These are phyloP conservation scores for Pachysolen tannophilus DNA, from an alignment of 805 yeast species.

Conservation along the genomic window DNA sequence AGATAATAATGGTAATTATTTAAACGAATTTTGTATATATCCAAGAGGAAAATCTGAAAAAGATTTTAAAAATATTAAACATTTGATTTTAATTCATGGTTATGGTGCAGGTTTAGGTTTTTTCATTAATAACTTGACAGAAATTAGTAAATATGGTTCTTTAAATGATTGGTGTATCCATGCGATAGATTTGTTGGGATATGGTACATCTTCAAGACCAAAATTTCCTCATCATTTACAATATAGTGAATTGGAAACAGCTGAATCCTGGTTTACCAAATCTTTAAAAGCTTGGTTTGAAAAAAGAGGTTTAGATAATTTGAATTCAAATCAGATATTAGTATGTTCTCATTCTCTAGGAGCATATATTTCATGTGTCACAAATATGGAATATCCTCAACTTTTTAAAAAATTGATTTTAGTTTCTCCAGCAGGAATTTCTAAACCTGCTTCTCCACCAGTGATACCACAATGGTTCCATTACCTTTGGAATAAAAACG, in stretches of 20 bases:
- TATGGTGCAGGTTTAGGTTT: slow-evolving; percentile 89
- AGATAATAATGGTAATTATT: slow-evolving; percentile 40
- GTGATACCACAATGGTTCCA: slow-evolving; percentile 71
- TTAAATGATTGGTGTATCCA: slow-evolving; percentile 62
- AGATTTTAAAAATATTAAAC: slow-evolving; percentile 22
- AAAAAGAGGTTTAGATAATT: slow-evolving; percentile 30
- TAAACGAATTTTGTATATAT: slow-evolving; percentile 69
- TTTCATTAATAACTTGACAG: slow-evolving; percentile 61
- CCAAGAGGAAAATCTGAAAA: slow-evolving; percentile 19
- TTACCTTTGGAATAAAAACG: slow-evolving; percentile 66
- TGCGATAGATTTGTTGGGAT: slow-evolving; percentile 83
- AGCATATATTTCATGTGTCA: slow-evolving; percentile 68
- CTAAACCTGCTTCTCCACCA: slow-evolving; percentile 34
- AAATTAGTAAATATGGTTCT: slow-evolving; percentile 14
- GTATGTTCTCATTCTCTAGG: slow-evolving; percentile 90
- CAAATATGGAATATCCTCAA: slow-evolving; percentile 53
- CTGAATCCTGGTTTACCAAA: slow-evolving; percentile 59
- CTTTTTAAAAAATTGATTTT: slow-evolving; percentile 63
- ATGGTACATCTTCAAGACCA: slow-evolving; percentile 84
- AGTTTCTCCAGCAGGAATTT: slow-evolving; percentile 87
- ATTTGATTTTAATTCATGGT: slow-evolving; percentile 80
- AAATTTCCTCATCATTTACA: slow-evolving; percentile 38
- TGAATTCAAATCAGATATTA: slow-evolving; percentile 35
- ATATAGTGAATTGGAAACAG: slow-evolving; percentile 22
- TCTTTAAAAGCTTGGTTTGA: slow-evolving; percentile 59